Base-by-base conservation (phyloP, 441 rosid genomes). In the Dalechampia spathulata region DNA sequence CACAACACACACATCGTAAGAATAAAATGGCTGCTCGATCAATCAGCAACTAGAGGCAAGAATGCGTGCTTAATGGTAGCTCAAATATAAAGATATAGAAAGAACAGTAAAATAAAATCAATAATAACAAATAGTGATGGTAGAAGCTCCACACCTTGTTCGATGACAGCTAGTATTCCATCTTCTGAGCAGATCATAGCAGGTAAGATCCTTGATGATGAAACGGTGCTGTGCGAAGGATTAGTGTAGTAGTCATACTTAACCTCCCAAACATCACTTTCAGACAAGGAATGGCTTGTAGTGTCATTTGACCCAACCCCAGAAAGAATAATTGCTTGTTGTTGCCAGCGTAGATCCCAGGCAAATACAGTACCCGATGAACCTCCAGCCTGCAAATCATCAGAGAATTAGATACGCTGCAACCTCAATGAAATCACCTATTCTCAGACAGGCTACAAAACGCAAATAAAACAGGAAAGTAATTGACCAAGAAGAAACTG, bases 211-310 rank as follows among this genome's bases (percentile, higher is more conserved):
- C 72, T 70, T 8, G 94, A 71, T 49, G 96, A 83, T 21, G 96
- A 78, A 49, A 63, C 48, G 52, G 72, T 81, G 60, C 65, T 63
- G 49, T 57, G 74, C 7, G 83, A 74, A 44, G 85, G 70, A 73
- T 76, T 86, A 7, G 74, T 75, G 70, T 79, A 72, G 41, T 63
- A 58, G 55, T 89, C 97, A 67, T 71, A 92, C 43, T 82, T 87
- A 52, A 89, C 92, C 71, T 89, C 87, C 99, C 97, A 92, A 60
- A 89, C 84, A 69, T 92, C 96, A 63, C 91, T 86, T 64, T 83
- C 96, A 57, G 91, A 86, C 50, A 83, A 68, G 34, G 80, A 65
- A 41, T 58, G 69, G 47, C 47, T 66, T 17, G 49, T 72, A 55
- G 67, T 73, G 25, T 66, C 74, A 54, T 70, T 83, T 21, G 62